These are phyloP conservation scores for Podila verticillata DNA, from an alignment of 192 early-diverging fungal species.

Conservation along the genomic window DNA sequence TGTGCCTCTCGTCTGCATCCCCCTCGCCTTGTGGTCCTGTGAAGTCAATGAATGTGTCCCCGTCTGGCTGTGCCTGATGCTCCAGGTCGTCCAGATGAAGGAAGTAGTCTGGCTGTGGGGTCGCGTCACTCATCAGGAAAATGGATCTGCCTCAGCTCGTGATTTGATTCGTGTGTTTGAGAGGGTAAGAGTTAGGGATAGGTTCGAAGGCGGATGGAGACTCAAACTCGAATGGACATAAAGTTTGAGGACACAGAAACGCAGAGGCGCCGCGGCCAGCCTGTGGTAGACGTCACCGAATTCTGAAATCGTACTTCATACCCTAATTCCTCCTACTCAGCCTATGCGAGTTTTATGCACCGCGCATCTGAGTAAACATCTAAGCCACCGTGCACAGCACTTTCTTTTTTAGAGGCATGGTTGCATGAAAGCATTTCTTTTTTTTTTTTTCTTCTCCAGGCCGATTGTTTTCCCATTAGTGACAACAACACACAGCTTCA, in stretches of 20 bases:
- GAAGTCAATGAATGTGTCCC: not conserved
- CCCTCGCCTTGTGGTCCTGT: not conserved
- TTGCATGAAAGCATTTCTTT: too few species aligned
- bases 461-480: not conserved
- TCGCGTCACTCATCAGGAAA: constrained; percentile 28
- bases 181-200: not conserved
- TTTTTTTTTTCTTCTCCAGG: too few species aligned
- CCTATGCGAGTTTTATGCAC: too few species aligned
- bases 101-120: constrained; percentile 35
- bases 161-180: not conserved
- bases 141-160: not conserved
- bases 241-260: too few species aligned
- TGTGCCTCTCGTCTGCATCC: not conserved
- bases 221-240: too few species aligned
- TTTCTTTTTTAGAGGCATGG: too few species aligned
- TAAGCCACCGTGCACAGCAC: too few species aligned
- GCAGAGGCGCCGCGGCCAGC: too few species aligned
- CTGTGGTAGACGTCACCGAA: too few species aligned
- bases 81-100: constrained; percentile 45
- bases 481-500: not conserved
- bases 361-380: too few species aligned
- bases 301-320: too few species aligned
- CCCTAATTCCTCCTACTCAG: too few species aligned
- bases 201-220: not conserved
- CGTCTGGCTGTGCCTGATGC: not conserved